Base-by-base conservation (phyloP, 2,329 filamentous ascomycete genomes). In the Aspergillus tanneri region DNA sequence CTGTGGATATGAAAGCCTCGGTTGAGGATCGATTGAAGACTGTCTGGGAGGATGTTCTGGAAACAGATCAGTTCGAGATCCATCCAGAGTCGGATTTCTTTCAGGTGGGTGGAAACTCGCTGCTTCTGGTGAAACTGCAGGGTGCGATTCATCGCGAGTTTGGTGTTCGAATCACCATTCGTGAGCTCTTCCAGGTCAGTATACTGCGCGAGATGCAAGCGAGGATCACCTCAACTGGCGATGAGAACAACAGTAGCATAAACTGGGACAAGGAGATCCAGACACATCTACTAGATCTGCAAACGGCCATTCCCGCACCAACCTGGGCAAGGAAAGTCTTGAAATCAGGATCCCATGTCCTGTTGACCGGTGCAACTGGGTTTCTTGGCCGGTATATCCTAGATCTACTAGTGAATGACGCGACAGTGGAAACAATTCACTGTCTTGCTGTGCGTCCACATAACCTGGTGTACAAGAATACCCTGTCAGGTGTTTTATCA, bases 381-480 rank as follows among this genome's bases (percentile, higher is more conserved):
- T 76, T 73, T 42, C 57, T 80, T 1, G 74, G 71, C 3, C 48
- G 52, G 1, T 50, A 66, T 2, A 50, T 80, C n/a, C 58, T 80
- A 1, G 49, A 47, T 1, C 49, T 55, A 0, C 67, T 82, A 0
- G 45, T 72, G 0, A 49, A 56, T 1, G 45, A 69, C 4, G 27
- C 55, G 0, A 42, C 46, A 0, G 63, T 80, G 0, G 23, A 45
- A 2, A 61, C 58, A 10, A 58, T 81, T 2, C 70, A 77, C 55
- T 78, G 75, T 50, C 37, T 80, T 8, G 75, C 75, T 4, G 55
- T 65, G 12, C 24, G 28, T 11, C 25, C 19, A 16, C 39, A 23
- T 7, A 45, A 52, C 3, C 19, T 35, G 21, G 32, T 18, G 9
- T 19, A 56, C 53, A 12, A 27, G 9, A n/a, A 19, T 3, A 41